Evolutionary conservation across 2,329 filamentous ascomycete species (phyloP), one percentile per base, ranked within the genome.

Genomic region (Grosmannia penicillata): DNA sequence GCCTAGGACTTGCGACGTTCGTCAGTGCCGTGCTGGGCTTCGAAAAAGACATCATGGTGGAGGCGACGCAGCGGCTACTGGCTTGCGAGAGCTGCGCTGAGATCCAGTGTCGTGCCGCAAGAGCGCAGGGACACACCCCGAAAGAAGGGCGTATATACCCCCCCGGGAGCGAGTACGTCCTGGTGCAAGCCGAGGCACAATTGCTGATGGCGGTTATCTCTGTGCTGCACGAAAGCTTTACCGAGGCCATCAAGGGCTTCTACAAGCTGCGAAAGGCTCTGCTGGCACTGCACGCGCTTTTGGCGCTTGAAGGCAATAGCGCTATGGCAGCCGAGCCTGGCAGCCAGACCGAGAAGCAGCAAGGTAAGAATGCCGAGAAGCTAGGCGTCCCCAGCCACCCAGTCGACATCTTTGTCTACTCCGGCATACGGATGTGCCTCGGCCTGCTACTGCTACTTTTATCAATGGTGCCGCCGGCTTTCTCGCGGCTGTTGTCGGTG

Each of bases 191-290:
- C 5, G 78, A 95, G 61, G 74, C 84, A 2, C 84, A 94, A 57
- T 67, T 95, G 45, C 93, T 95, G 80, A 72, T 75, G 40, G 87
- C 87, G 1, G 79, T 98, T 1, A 77, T 95, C 1, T 84, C 77
- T 1, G 83, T 96, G 14, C 62, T 96, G 49, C 93, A 93, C 47
- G 91, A 96, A 62, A 94, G 83, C 53, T 60, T 96, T 49, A 89
- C 87, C 0, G 91, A 96, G 56, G 85, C 78, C 14, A 73, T 96
- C 56, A 85, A 80, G 58, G 85, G 85, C 6, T 96, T 96, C 52
- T 93, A 93, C 54, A 93, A 91, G 58, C 60, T 96, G 48, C 71
- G 89, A 44, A 93, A 93, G 55, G 89, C 89, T 0, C 96, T 82
- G 51, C 63, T 85, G 28, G 80, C 85, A 0, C 65, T 98, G 4